Base-by-base conservation (phyloP, 345 rosid species). In the Cardamine chenopodiifolia region DNA sequence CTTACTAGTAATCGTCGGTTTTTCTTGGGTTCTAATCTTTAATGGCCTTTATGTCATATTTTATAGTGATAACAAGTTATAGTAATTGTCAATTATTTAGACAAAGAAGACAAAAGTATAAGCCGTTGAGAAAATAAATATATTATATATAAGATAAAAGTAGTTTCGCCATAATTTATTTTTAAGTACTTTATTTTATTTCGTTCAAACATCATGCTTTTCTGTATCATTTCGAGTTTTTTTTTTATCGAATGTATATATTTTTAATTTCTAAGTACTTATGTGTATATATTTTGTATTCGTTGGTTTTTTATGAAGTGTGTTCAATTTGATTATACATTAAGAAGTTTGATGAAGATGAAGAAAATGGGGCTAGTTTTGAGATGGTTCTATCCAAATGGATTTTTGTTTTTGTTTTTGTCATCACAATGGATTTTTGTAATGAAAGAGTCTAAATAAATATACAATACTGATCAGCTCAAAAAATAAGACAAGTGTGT, bases 121-220 rank as follows among this genome's bases (percentile, higher is more conserved):
- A 29, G 77, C 31, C 70, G 47, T 63, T 63, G 29, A 53, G 64
- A 53, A 39, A 20, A 20, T 29, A 39, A 52, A 62, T 15, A 57
- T 58, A 58, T 9, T 42, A 42, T 19, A 37, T 56, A 42, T 20
- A 42, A 18, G 13, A 19, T n/a, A 42, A 44, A 14, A 48, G 34
- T 32, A 40, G 22, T 70, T 70, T 57, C 31, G 6, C 42, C 5
- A 3, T 26, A 15, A 31, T 68, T 58, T 58, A 5, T 15, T 42
- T 11, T 14, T 44, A 42, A 12, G 15, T 37, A 44, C 8, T 6
- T 15, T n/a, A 0, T 40, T 13, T 40, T 40, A 40, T 13, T 40
- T 40, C 14, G 1, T 3, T 6, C 15, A 8, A 9, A 34, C n/a
- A n/a, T n/a, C n/a, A n/a, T n/a, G n/a, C n/a, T n/a, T 39, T 42